phyloP scores from a whole-genome alignment of 1,139 yeast genomes.

The Scheffersomyces illinoinensis region DNA sequence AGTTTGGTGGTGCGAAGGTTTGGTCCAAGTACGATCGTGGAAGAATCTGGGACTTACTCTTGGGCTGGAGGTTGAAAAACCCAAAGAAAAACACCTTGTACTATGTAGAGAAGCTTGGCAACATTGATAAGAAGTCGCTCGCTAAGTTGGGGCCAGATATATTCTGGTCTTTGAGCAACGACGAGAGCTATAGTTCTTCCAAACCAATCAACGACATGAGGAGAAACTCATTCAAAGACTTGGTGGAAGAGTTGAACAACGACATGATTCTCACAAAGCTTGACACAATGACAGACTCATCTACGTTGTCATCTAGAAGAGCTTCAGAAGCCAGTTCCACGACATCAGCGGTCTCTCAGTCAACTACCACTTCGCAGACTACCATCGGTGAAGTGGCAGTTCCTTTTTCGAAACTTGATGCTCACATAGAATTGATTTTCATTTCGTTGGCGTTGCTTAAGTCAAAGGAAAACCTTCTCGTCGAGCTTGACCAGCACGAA shows the following conservation, averaged over 20 bases:
- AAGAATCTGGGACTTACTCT: constrained; percentile 81
- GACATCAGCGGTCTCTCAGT: constrained; percentile 17
- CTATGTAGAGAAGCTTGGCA: constrained; percentile 32
- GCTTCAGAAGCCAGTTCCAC: constrained; percentile 16
- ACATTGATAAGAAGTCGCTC: constrained; percentile 16
- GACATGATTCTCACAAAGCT: not conserved
- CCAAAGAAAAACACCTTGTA: constrained; percentile 32
- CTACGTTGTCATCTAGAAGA: constrained; percentile 14
- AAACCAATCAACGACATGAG: constrained; percentile 4
- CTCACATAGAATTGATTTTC: constrained; percentile 77
- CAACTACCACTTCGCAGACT: constrained; percentile 6
- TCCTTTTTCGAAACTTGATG: constrained; percentile 72
- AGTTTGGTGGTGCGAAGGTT: constrained; percentile 88
- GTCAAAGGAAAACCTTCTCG: constrained; percentile 72
- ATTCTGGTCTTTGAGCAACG: constrained; percentile 37
- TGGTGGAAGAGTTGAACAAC: constrained; percentile 29
- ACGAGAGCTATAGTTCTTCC: constrained; percentile 8
- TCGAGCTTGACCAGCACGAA: constrained; percentile 89
- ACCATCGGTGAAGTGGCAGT: constrained; percentile 19
- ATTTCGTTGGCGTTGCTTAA: constrained; percentile 78
- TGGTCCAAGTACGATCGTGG: constrained; percentile 84
- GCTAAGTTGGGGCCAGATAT: constrained; percentile 45
- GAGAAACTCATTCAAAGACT: constrained; percentile 32
- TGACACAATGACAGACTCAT: constrained; percentile 11
- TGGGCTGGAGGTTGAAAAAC: constrained; percentile 72